Evolutionary conservation across 306 rosid genomes (phyloP).

Genomic region (Prunus mongolica): DNA sequence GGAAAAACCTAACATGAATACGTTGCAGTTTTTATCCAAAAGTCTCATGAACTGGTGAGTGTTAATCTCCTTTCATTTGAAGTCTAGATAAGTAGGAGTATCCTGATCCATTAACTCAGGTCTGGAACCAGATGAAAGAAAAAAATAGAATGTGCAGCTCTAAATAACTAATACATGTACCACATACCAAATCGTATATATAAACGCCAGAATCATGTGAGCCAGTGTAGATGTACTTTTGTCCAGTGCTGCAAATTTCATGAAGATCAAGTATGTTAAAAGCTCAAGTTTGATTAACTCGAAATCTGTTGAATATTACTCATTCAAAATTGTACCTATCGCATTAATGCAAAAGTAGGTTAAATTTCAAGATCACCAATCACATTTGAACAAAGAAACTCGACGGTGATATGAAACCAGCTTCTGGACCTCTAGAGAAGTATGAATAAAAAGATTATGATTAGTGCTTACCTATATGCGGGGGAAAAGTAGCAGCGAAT

Average conservation of each 20-base stretch:
- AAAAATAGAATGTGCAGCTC: not conserved
- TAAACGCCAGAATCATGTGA: constrained; percentile 69
- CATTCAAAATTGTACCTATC: not conserved
- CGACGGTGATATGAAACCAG: not conserved
- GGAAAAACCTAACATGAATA: not conserved
- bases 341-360: not conserved
- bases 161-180: not conserved
- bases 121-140: not conserved
- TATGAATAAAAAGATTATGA: not conserved
- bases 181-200: constrained; percentile 84
- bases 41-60: not conserved
- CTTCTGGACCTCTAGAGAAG: not conserved
- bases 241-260: constrained; percentile 82
- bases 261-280: not conserved
- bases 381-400: not conserved
- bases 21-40: not conserved
- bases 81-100: not conserved
- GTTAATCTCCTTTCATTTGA: not conserved
- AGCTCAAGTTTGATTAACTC: not conserved
- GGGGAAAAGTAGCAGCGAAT: constrained; percentile 91
- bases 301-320: not conserved
- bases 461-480: constrained; percentile 51
- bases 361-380: not conserved
- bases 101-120: not conserved
- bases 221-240: constrained; percentile 89